A percentile compares a stretch with the other conserved stretches of the same genome.
These are phyloP conservation scores for Silene uniflora DNA, from an alignment of 148 eudicot genomes.

Conservation along the genomic window DNA sequence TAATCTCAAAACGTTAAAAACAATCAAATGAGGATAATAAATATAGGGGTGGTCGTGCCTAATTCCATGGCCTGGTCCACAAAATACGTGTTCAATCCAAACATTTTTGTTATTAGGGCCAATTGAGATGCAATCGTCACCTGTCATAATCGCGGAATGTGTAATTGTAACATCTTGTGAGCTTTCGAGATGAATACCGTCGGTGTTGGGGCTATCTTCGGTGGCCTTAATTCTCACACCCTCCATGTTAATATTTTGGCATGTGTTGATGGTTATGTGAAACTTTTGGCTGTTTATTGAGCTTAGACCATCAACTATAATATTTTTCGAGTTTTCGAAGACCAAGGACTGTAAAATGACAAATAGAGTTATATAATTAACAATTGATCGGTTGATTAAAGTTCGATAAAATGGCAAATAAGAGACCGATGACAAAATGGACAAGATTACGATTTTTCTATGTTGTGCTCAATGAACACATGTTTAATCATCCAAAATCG, in stretches of 20 bases:
- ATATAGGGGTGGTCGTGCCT: constrained; percentile 24
- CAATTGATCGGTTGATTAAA: not conserved
- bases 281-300: constrained; percentile 49
- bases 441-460: no score
- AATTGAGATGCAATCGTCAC: constrained; percentile 63
- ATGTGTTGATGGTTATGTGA: constrained; percentile 33
- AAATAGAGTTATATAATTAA: no score
- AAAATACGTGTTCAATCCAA: constrained; percentile 36
- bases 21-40: no score
- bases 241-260: constrained; percentile 29
- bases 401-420: no score
- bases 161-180: constrained; percentile 28
- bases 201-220: constrained; percentile 52
- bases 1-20: no score
- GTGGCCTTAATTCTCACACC: constrained; percentile 29
- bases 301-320: constrained; percentile 32
- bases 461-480: no score
- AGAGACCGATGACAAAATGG: no score
- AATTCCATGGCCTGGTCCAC: constrained; percentile 73
- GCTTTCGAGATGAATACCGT: constrained; percentile 41
- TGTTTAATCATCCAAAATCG: not conserved
- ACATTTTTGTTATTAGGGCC: constrained; percentile 35
- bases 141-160: constrained; percentile 32
- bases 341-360: constrained; percentile 32
- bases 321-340: constrained; percentile 39